Conservation (phyloP, 129 eudicot species). For the Chrysanthemum seticuspe region DNA sequence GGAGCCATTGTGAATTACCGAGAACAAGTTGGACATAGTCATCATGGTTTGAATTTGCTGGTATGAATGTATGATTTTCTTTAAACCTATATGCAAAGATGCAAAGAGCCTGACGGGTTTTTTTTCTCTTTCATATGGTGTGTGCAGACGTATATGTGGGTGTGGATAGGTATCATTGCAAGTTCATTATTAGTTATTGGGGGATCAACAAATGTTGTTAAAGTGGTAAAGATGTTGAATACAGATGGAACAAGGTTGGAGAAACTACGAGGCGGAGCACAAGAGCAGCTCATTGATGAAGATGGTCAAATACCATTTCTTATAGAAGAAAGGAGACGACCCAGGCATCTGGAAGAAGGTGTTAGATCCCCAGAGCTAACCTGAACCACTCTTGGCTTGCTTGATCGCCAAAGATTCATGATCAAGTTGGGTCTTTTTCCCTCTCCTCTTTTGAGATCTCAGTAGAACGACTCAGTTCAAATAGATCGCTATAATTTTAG, state of each 20-base stretch:
- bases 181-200: constrained; percentile 66
- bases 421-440: constrained; percentile 10
- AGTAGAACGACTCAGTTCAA: background rate
- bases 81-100: background rate
- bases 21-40: constrained; percentile 36
- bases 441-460: background rate
- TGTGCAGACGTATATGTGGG: constrained; percentile 57
- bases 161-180: constrained; percentile 61
- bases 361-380: constrained; percentile 27
- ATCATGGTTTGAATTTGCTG: constrained; percentile 59
- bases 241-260: constrained; percentile 53
- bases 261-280: constrained; percentile 89
- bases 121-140: background rate
- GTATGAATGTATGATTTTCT: constrained; percentile 35
- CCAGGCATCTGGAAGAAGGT: constrained; percentile 26
- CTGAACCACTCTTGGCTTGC: constrained; percentile 22
- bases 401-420: background rate
- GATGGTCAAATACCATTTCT: constrained; percentile 56
- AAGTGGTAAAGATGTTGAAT: constrained; percentile 82
- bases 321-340: constrained; percentile 31
- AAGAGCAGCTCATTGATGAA: constrained; percentile 45
- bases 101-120: background rate
- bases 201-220: constrained; percentile 65
- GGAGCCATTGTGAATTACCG: constrained; percentile 56
- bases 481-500: background rate